Evolutionary conservation across 148 eudicot genomes (phyloP).

Genomic region (Mesembryanthemum crystallinum): DNA sequence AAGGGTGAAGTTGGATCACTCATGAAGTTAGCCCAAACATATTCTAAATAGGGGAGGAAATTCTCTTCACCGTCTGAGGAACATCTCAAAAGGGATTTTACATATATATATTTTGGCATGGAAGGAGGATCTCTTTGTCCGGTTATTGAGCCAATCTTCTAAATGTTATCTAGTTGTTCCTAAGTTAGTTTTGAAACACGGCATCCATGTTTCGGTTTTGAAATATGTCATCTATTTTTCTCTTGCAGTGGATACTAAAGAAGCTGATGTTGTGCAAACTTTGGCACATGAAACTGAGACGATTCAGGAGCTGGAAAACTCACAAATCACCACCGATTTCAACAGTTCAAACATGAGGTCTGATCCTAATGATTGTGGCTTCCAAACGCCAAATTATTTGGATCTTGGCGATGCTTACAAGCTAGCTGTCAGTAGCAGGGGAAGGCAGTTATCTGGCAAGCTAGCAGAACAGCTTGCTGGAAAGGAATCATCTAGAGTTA

Average conservation of each 20-base stretch:
- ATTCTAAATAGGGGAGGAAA: no score
- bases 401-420: conserved; percentile 92
- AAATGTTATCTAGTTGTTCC: background rate
- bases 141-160: background rate
- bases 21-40: no score
- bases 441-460: conserved; percentile 73
- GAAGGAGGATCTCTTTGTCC: background rate
- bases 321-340: conserved; percentile 24
- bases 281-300: conserved; percentile 17
- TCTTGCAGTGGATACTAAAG: conserved; percentile 24
- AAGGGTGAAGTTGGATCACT: no score
- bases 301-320: conserved; percentile 28
- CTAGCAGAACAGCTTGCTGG: conserved; percentile 52
- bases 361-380: conserved; percentile 32
- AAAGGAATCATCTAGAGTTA: conserved; percentile 57
- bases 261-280: conserved; percentile 26
- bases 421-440: conserved; percentile 63
- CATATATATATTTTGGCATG: background rate
- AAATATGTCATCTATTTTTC: background rate
- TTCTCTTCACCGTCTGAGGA: no score
- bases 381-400: conserved; percentile 38
- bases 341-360: conserved; percentile 31
- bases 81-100: background rate
- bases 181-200: background rate
- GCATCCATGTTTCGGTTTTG: conserved; percentile 4